Evolutionary conservation across 352 stramenopile species (phyloP), one percentile per base, ranked within the genome.

Genomic region (Pythium biforme): DNA sequence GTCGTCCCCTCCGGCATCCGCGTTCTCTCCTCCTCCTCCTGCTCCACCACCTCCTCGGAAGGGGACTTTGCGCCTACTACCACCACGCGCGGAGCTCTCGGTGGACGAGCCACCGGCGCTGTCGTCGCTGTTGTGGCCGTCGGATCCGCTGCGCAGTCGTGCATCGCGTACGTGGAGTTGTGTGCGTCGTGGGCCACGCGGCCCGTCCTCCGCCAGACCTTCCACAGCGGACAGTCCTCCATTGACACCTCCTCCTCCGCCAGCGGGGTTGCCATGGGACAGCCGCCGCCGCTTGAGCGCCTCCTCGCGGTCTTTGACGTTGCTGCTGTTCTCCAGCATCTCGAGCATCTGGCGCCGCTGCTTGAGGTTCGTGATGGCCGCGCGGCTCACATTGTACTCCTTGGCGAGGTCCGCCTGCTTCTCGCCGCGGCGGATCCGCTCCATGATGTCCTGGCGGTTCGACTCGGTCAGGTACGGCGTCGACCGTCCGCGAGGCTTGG

Each of bases 321-420:
- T 54, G 48, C 48, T 39, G 29, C 25, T 39, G 29, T 54, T 49
- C 25, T 54, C 48, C 20, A 54, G 48, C 48, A 54, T 54, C 48
- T 54, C 43, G 15, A 49, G 43, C 25, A 34, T 34, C 29, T 34
- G 29, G 29, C 29, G 29, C 4, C 29, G 29, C 10, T 34, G 29
- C 29, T 34, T 34, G 29, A 83, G 59, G 54, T 87, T 87, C 59
- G 72, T 81, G 27, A 87, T 89, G 12, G 77, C 77, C 0, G 76
- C 77, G n/a, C 79, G 79, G 50, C 72, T 86, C 33, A 87, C 77
- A 17, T 79, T 63, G 55, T 79, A 89, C 50, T 87, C 79, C 59
- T 85, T 84, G 19, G 79, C 77, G 6, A 89, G 68, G 15, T 70
- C 75, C 4, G 79, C 75, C 34, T 88, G 79, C 55, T 84, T 86